A percentile compares a stretch with the other conserved stretches of the same genome.
phyloP scores from a whole-genome alignment of 371 early-diverging fungal genomes.

The Mortierella sp. region DNA sequence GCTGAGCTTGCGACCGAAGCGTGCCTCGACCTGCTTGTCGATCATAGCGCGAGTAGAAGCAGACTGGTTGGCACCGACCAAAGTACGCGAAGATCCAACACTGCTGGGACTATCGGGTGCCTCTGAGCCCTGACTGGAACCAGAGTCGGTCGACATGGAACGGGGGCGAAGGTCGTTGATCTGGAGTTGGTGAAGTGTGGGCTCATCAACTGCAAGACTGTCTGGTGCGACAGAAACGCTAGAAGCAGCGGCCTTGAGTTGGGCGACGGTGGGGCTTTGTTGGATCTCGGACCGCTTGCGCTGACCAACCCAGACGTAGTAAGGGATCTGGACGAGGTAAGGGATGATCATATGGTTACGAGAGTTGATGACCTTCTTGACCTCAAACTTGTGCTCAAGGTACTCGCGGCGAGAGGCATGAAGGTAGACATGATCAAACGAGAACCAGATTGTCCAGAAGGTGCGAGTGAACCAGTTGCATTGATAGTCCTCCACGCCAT shows the following conservation, averaged over 20 bases:
- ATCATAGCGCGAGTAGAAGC: conserved; percentile 18
- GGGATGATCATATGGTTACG: conserved; percentile 85
- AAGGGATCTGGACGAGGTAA: conserved; percentile 84
- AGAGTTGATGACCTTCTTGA: conserved; percentile 80
- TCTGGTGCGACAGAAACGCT: neutral
- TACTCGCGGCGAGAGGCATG: conserved; percentile 87
- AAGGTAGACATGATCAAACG: conserved; percentile 85
- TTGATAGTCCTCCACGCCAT: conserved; percentile 68
- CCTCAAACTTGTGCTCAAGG: conserved; percentile 86
- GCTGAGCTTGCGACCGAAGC: conserved; percentile 57
- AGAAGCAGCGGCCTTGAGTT: conserved; percentile 1
- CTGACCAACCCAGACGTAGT: conserved; percentile 87
- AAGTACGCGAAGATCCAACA: conserved; percentile 54
- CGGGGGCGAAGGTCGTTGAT: conserved; percentile 38
- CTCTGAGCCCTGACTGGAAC: conserved; percentile 27
- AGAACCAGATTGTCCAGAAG: conserved; percentile 88
- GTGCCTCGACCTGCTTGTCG: conserved; percentile 23
- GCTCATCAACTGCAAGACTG: conserved; percentile 19
- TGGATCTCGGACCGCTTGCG: conserved; percentile 33
- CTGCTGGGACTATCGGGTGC: conserved; percentile 61
- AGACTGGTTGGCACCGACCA: conserved; percentile 37
- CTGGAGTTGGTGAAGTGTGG: conserved; percentile 25
- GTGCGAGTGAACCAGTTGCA: conserved; percentile 85
- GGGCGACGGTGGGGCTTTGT: conserved; percentile 2
- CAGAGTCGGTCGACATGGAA: conserved; percentile 50